phyloP scores from a whole-genome alignment of 73 alveolate genomes.

The Durusdinium trenchii region DNA sequence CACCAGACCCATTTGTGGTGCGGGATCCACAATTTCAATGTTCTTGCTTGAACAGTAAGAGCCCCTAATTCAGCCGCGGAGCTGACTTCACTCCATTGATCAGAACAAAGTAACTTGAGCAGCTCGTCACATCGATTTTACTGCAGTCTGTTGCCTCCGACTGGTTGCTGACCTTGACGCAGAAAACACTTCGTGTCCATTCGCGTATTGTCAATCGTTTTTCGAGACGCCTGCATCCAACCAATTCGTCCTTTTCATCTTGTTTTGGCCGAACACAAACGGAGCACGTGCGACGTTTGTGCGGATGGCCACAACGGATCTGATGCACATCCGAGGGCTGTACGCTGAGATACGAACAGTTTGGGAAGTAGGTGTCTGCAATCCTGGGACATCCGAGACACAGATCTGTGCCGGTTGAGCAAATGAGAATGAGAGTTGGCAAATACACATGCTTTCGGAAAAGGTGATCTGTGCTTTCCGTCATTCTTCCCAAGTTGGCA shows the following conservation, averaged over 20 bases:
- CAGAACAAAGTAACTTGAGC: background rate
- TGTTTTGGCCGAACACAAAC: background rate
- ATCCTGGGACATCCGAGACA: background rate
- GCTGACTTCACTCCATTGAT: constrained; percentile 44
- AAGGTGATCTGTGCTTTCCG: too few species aligned
- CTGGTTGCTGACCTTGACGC: constrained; percentile 7
- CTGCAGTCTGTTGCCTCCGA: constrained; percentile 15
- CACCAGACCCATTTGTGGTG: background rate
- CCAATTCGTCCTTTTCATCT: background rate
- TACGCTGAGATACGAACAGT: constrained; percentile 24
- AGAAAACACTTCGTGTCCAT: background rate
- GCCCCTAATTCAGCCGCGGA: background rate
- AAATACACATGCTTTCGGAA: too few species aligned
- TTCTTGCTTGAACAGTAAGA: background rate
- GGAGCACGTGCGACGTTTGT: background rate
- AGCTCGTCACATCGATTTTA: background rate
- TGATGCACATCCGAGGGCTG: background rate
- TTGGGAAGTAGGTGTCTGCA: constrained; percentile 35
- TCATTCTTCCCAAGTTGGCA: too few species aligned
- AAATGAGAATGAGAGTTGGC: too few species aligned
- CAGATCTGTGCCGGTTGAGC: too few species aligned
- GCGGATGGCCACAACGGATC: background rate
- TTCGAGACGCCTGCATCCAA: background rate
- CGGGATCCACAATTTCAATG: background rate
- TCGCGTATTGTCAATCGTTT: background rate